Evolutionary conservation across 2,329 filamentous ascomycete genomes (phyloP), one percentile per base, ranked within the genome.

Genomic region (Sarocladium brachiariae): DNA sequence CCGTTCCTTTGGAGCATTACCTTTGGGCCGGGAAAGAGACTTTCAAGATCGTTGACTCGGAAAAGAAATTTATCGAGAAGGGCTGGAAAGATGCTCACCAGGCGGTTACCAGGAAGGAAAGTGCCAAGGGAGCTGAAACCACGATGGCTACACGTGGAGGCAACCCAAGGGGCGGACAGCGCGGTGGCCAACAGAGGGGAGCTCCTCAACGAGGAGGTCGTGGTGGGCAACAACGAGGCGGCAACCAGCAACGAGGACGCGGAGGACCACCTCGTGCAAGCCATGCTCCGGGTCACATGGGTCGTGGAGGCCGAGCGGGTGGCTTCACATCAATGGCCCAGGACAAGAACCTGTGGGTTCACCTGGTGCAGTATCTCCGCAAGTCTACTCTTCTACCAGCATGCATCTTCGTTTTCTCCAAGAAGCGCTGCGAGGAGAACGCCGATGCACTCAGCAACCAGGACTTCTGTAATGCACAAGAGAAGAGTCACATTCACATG

Each of bases 341-440:
- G 66, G 93, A 99, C 69, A 91, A 90, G 65, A 97, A 91, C 55
- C 78, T 96, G 7, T 99, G 93, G 93, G 92, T 97, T 31, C 89
- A 96, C 62, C 78, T 99, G 34, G 90, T 99, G 2, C 89, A 95
- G 61, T 90, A 89, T 67, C 75, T 99, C 50, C 88, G 84, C 60
- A 96, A 95, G 66, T 82, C 90, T 49, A 89, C 82, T 46, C 76
- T 99, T 3, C 78, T 99, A 3, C 93, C 93, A 1, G 89, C 87
- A 8, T 97, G 92, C 65, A 95, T 99, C 57, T 99, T 99, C 63
- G 92, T 99, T 51, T 99, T 99, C 68, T 99, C 93, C 2, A 99
- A 97, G 72, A 96, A 93, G 68, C 78, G 93, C 49, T 97, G 93
- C 61, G 93, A 99, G 66, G 90, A 97, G 63, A 99, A 97, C 64